phyloP scores from a whole-genome alignment of 2,329 filamentous ascomycete species.

The Fusarium fujikuroi region DNA sequence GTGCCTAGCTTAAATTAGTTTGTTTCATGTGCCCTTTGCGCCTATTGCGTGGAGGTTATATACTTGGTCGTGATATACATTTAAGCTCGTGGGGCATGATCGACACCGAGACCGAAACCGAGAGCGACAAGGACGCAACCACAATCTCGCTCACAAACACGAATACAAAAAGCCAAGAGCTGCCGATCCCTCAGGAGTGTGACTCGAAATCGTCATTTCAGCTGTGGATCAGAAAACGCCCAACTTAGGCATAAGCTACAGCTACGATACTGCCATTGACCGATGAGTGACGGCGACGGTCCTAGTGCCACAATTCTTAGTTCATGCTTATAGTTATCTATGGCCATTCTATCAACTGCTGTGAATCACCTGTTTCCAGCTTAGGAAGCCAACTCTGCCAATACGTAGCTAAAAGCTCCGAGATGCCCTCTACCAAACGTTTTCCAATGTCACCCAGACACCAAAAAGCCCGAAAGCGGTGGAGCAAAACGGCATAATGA shows the following conservation, averaged over 20 bases:
- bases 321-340: background rate
- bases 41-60: background rate
- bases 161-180: background rate
- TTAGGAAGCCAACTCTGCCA: constrained; percentile 6
- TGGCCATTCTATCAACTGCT: background rate
- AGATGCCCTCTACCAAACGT: background rate
- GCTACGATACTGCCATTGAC: background rate
- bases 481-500: background rate
- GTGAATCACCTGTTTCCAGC: background rate
- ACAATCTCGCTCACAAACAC: background rate
- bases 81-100: background rate
- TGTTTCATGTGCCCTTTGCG: too few species aligned
- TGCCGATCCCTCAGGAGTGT: background rate
- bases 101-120: background rate
- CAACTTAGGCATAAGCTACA: rapidly evolving
- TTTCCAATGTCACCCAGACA: constrained; percentile 1
- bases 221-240: too few species aligned
- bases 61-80: background rate
- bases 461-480: constrained; percentile 9
- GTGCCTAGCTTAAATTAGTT: background rate
- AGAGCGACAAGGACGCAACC: background rate
- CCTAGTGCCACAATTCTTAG: too few species aligned
- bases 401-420: background rate
- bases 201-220: rapidly evolving
- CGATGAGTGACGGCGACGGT: background rate